phyloP scores from a whole-genome alignment of 2,329 filamentous ascomycete species.

The Talaromyces sp. region DNA sequence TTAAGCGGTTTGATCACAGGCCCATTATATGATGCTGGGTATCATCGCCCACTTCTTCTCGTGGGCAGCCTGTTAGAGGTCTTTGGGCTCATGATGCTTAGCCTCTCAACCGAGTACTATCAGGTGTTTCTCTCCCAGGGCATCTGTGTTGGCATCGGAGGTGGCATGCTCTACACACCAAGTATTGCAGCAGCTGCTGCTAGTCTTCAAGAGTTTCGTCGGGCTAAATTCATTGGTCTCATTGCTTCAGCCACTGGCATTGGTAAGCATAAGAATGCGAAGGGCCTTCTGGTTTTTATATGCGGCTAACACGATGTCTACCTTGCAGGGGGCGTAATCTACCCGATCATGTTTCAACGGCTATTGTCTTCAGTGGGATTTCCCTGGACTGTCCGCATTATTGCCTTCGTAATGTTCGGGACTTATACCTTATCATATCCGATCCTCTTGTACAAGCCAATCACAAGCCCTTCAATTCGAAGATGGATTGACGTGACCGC shows the following conservation, averaged over 20 bases:
- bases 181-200: neutral
- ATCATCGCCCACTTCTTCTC: conserved; percentile 39
- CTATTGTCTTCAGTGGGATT: conserved; percentile 47
- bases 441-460: conserved; percentile 34
- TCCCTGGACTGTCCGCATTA: conserved; percentile 54
- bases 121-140: conserved; percentile 49
- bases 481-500: conserved; percentile 39
- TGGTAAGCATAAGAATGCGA: neutral
- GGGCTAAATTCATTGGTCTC: neutral
- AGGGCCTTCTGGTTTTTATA: too few relatives aligned
- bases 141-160: conserved; percentile 46
- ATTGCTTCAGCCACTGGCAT: neutral
- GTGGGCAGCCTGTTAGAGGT: conserved; percentile 42
- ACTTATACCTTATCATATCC: conserved; percentile 33
- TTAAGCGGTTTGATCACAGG: conserved; percentile 46
- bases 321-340: conserved; percentile 46
- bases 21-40: conserved; percentile 48
- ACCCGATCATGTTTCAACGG: conserved; percentile 44
- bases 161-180: conserved; percentile 5
- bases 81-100: conserved; percentile 50
- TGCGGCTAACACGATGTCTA: neutral
- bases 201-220: neutral
- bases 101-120: conserved; percentile 46
- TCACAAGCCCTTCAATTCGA: conserved; percentile 37
- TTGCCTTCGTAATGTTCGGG: conserved; percentile 56